Evolutionary conservation across 2,329 filamentous ascomycete genomes (phyloP).

Genomic region (Colletotrichum sp.): DNA sequence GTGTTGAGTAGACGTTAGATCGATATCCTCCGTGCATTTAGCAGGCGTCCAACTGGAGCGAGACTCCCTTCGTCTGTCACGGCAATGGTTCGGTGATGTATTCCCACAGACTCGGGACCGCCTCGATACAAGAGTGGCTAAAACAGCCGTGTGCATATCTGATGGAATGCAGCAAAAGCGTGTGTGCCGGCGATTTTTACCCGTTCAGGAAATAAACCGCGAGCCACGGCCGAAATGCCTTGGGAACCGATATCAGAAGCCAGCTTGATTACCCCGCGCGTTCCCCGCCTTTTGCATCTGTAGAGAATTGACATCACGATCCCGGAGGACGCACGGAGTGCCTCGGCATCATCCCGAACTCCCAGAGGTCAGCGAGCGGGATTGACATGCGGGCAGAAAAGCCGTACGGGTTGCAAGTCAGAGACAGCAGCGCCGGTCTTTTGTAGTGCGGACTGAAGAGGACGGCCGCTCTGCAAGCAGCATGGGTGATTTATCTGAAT

Average conservation of each 20-base stretch:
- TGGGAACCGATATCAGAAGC: not conserved
- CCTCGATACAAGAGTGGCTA: not conserved
- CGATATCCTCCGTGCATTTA: not conserved
- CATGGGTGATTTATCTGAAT: not conserved
- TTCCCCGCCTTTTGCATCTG: constrained; percentile 12
- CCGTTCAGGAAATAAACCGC: not conserved
- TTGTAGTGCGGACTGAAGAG: not conserved
- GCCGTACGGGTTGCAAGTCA: not conserved
- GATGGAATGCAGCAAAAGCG: not conserved
- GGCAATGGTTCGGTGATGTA: not conserved
- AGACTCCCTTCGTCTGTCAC: not conserved
- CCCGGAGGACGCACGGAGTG: not conserved
- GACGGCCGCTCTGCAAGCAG: not conserved
- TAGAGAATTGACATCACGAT: not conserved
- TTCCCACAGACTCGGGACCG: not conserved
- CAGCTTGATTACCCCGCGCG: constrained; percentile 8
- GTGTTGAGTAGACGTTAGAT: not conserved
- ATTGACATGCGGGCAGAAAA: not conserved
- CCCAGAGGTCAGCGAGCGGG: not conserved
- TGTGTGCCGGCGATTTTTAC: not conserved
- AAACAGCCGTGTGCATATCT: not conserved
- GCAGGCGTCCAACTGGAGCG: not conserved
- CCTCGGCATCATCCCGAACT: constrained; percentile 9
- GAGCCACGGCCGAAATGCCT: not conserved
- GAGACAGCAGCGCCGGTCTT: not conserved